These are phyloP conservation scores for Pleurotus tuber-regium DNA, from an alignment of 768 basidiomycete genomes.

Conservation along the genomic window DNA sequence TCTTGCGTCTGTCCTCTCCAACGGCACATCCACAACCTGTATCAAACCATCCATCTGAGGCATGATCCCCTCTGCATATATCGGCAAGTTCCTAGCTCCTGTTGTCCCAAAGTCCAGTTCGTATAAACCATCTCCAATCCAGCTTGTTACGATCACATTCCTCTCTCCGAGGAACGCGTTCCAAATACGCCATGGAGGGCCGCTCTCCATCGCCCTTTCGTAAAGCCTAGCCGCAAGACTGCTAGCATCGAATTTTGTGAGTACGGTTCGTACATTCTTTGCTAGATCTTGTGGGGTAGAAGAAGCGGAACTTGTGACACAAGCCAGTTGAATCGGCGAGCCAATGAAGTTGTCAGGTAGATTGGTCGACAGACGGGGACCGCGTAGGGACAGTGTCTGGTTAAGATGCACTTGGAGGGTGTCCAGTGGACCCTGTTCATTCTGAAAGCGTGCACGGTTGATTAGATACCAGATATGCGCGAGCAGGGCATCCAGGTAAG, in stretches of 20 bases:
- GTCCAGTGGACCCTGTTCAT: constrained; percentile 18
- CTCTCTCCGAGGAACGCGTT: constrained; percentile 30
- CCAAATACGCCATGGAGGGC: constrained; percentile 28
- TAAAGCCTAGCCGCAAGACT: constrained; percentile 30
- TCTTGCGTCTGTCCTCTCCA: neutral
- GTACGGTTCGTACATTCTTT: constrained; percentile 23
- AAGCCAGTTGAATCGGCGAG: constrained; percentile 28
- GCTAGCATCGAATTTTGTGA: constrained; percentile 22
- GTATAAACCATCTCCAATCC: constrained; percentile 29
- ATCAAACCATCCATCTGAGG: constrained; percentile 31
- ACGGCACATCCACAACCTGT: constrained; percentile 26
- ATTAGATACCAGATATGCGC: constrained; percentile 34
- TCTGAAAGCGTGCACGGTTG: constrained; percentile 25
- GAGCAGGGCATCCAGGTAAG: constrained; percentile 33
- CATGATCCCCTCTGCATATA: constrained; percentile 29
- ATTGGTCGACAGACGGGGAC: neutral
- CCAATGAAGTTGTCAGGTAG: constrained; percentile 27
- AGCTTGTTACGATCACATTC: constrained; percentile 32
- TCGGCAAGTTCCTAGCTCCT: constrained; percentile 16
- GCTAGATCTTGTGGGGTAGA: constrained; percentile 19
- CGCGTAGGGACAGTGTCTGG: constrained; percentile 19
- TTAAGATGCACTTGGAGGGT: constrained; percentile 22
- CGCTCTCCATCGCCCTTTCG: constrained; percentile 28
- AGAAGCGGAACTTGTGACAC: constrained; percentile 17
- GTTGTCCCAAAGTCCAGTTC: constrained; percentile 30